A percentile compares a stretch with the other conserved stretches of the same genome.
These are phyloP conservation scores for Musa acuminata DNA, from an alignment of 176 grass and related monocot species.

Conservation along the genomic window DNA sequence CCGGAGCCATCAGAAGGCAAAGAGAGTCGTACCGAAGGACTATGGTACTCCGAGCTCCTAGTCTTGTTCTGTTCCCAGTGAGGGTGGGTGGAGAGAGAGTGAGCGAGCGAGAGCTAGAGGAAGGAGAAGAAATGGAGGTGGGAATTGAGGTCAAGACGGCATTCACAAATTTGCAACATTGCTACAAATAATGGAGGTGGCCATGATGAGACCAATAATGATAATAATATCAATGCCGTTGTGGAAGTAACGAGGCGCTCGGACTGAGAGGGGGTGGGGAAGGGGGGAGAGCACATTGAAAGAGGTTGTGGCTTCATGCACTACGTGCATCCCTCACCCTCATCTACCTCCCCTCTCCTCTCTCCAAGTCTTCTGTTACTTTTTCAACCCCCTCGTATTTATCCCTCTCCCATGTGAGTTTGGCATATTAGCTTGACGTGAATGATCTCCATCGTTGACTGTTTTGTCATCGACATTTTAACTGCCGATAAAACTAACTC, in stretches of 20 bases:
- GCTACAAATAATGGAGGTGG: slow-evolving; percentile 14
- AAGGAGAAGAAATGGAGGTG: slow-evolving; percentile 20
- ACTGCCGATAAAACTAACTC: too few species aligned
- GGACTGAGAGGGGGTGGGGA: neutral
- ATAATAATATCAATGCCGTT: neutral
- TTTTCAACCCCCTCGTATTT: slow-evolving; percentile 14
- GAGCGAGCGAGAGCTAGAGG: slow-evolving; percentile 20
- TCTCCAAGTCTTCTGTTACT: slow-evolving; percentile 8
- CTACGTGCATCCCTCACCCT: slow-evolving; percentile 21
- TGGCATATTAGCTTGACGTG: slow-evolving; percentile 7
- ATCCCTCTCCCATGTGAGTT: slow-evolving; percentile 20
- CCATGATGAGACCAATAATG: neutral
- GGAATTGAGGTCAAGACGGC: neutral
- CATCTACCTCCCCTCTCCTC: slow-evolving; percentile 18
- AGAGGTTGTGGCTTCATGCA: slow-evolving; percentile 28
- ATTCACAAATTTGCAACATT: slow-evolving; percentile 2
- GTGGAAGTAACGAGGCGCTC: neutral
- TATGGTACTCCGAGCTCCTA: too few species aligned
- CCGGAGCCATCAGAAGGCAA: slow-evolving; percentile 40
- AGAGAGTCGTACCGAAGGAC: too few species aligned
- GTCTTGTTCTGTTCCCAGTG: too few species aligned
- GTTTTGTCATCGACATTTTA: too few species aligned
- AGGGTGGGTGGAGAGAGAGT: slow-evolving; percentile 10
- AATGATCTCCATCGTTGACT: too few species aligned
- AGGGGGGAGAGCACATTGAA: neutral